phyloP scores from a whole-genome alignment of 148 eudicot species.

The Amaranthus palmeri region DNA sequence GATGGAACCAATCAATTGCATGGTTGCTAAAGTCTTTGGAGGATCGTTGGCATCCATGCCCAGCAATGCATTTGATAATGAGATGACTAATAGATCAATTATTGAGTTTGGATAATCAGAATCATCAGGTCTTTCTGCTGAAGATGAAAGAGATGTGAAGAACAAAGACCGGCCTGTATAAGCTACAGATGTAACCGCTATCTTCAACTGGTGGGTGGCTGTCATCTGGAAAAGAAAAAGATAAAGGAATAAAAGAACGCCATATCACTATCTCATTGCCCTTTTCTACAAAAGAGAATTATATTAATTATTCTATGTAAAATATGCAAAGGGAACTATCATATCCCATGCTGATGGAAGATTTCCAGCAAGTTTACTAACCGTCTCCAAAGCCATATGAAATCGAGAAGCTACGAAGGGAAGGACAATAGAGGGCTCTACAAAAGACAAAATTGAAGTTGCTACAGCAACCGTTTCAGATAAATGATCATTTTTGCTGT shows the following conservation, averaged over 20 bases:
- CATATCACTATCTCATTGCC: background rate
- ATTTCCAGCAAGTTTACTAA: conserved; percentile 31
- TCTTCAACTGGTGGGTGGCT: conserved; percentile 97
- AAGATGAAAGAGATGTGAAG: conserved; percentile 46
- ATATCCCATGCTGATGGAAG: conserved; percentile 8
- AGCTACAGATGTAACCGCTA: conserved; percentile 87
- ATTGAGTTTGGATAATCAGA: conserved; percentile 39
- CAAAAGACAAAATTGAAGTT: conserved; percentile 83
- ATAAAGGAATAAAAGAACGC: conserved; percentile 10
- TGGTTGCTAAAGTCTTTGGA: conserved; percentile 95
- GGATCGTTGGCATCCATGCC: conserved; percentile 99
- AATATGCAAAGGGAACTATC: too few species aligned
- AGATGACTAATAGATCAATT: conserved; percentile 70
- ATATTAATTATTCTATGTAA: background rate
- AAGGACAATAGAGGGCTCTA: conserved; percentile 90
- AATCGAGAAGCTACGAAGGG: conserved; percentile 88
- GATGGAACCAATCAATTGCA: conserved; percentile 92
- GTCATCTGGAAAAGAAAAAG: conserved; percentile 62
- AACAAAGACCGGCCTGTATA: conserved; percentile 75
- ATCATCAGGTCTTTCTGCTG: conserved; percentile 38
- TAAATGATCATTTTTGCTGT: conserved; percentile 84
- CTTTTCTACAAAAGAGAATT: background rate
- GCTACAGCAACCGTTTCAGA: conserved; percentile 94
- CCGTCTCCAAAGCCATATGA: conserved; percentile 98
- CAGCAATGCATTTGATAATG: conserved; percentile 86